phyloP scores from a whole-genome alignment of 163 green algal species.

The Smithsoniella earleae region DNA sequence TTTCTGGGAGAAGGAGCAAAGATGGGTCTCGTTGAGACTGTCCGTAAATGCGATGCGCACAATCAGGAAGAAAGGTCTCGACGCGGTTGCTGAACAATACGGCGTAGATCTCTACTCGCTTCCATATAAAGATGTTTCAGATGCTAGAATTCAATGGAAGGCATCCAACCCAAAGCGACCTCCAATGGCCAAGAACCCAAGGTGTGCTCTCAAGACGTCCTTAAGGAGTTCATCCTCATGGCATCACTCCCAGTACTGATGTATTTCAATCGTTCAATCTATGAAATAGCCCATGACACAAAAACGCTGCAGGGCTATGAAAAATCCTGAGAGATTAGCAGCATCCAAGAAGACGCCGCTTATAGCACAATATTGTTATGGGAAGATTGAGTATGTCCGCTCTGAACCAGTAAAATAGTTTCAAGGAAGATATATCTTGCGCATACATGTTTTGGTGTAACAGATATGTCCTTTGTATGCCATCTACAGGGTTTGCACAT shows the following conservation, averaged over 20 bases:
- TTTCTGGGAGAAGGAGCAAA: constrained; percentile 74
- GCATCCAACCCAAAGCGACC: constrained; percentile 51
- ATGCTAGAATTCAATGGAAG: constrained; percentile 66
- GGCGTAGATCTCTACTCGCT: constrained; percentile 91
- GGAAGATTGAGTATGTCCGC: constrained; percentile 25
- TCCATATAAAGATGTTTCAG: constrained; percentile 72
- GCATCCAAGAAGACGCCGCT: constrained; percentile 60
- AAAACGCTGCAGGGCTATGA: constrained; percentile 55
- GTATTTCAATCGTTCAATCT: neutral
- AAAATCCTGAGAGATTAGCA: constrained; percentile 82
- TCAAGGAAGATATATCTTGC: no score
- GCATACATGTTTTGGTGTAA: no score
- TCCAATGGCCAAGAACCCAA: constrained; percentile 54
- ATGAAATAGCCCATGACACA: no score
- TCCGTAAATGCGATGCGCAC: constrained; percentile 38
- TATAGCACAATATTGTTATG: constrained; percentile 28
- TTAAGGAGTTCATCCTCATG: neutral
- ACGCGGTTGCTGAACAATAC: constrained; percentile 77
- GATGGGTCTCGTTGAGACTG: constrained; percentile 59
- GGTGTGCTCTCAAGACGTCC: constrained; percentile 29
- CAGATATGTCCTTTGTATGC: no score
- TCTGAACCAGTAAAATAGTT: no score
- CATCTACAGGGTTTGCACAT: no score
- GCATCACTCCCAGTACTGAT: neutral
- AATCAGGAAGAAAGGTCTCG: constrained; percentile 69